Base-by-base conservation (phyloP, 345 rosid genomes). In the Hevea brasiliensis region DNA sequence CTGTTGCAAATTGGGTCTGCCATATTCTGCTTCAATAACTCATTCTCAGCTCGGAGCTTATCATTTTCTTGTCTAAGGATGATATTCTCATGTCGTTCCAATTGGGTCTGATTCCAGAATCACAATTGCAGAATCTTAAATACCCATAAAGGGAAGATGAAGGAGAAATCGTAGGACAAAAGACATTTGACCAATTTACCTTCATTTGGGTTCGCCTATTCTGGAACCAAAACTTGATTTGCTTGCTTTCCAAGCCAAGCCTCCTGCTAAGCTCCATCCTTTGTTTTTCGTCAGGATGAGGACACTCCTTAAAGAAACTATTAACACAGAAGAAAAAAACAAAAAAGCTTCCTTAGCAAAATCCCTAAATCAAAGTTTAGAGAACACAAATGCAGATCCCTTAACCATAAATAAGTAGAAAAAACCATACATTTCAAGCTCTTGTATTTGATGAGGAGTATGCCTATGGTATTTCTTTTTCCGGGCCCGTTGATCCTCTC, bases 171-270 rank as follows among this genome's bases (percentile, higher is more conserved):
- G 72, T 8, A 24, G 7, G 47, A 40, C 20, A 12, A 23, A 62
- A 29, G 8, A 57, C 27, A 70, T 10, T n/a, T n/a, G 14, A 37
- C 12, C 37, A 15, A 50, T 35, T 64, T 78, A 89, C 94, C 92
- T 91, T 89, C 86, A 88, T 81, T 61, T 91, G 97, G n/a, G 94
- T 89, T 74, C 97, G 80, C 64, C 88, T 73, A 74, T 91, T 91
- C 67, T 91, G 97, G 79, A 91, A 91, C 97, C 97, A 91, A 62
- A 89, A 89, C 80, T 91, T 91, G 78, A 89, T 85, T 80, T 91
- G 94, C 70, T 67, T 87, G 57, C 70, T 64, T 69, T 82, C 91
- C 70, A 88, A 74, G 70, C 85, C 78, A 73, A 91, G 89, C 77
- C 77, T 83, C 64, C 73, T 79, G 72, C 91, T 81, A 57, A 89